A percentile compares a stretch with the other conserved stretches of the same genome.
These are phyloP conservation scores for Hippophae gyantsensis DNA, from an alignment of 306 rosid species.

Conservation along the genomic window DNA sequence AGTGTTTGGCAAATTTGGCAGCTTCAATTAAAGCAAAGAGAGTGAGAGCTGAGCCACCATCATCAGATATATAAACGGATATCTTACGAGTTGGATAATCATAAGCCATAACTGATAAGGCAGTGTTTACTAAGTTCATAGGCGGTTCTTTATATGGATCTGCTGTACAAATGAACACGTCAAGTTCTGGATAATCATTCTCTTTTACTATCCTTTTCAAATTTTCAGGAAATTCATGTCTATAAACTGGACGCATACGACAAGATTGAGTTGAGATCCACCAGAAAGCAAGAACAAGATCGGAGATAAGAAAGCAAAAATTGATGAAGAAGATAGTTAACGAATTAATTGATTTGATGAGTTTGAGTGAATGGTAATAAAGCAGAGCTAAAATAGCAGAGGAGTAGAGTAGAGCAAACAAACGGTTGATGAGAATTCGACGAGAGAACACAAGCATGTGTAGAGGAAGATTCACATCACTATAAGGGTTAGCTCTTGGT, in stretches of 20 bases:
- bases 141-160: slow-evolving; percentile 48
- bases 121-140: slow-evolving; percentile 32
- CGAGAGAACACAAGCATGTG: slow-evolving; percentile 12
- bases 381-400: slow-evolving; percentile 24
- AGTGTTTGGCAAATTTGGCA: slow-evolving; percentile 33
- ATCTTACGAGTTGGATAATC: slow-evolving; percentile 35
- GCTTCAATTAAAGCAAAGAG: slow-evolving; percentile 43
- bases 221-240: slow-evolving; percentile 21
- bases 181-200: slow-evolving; percentile 24
- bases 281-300: slow-evolving; percentile 22
- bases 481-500: background rate
- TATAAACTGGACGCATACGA: slow-evolving; percentile 23
- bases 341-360: slow-evolving; percentile 16
- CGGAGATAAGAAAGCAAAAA: slow-evolving; percentile 25
- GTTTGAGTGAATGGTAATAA: slow-evolving; percentile 17
- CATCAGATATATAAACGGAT: slow-evolving; percentile 43
- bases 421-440: slow-evolving; percentile 14
- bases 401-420: slow-evolving; percentile 20
- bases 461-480: slow-evolving; percentile 8
- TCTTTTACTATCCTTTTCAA: slow-evolving; percentile 1
- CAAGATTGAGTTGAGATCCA: slow-evolving; percentile 22
- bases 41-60: slow-evolving; percentile 44
- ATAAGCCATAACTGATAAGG: slow-evolving; percentile 32
- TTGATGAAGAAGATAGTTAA: slow-evolving; percentile 16
- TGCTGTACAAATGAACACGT: slow-evolving; percentile 43